Conservation (phyloP, 2,329 filamentous ascomycete species). For the Aspergillus felis region DNA sequence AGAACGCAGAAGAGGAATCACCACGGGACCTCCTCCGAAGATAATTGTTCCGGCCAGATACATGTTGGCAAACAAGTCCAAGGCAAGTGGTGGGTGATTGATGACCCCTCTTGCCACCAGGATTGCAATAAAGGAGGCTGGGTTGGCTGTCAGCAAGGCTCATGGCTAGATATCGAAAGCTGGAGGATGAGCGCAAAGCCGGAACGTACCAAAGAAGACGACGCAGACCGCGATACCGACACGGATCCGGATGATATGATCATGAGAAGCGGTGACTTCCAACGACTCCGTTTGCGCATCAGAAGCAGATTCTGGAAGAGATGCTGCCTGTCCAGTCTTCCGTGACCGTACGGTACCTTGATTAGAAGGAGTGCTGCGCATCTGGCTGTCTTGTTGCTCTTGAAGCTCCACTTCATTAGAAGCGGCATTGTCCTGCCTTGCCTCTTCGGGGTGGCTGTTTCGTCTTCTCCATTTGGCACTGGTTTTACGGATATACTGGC, state of each 20-base stretch:
- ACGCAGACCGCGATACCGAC: constrained; percentile 36
- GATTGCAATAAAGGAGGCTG: constrained; percentile 53
- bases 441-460: constrained; percentile 8
- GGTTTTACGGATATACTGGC: constrained; percentile 41
- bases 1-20: constrained; percentile 60
- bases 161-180: not conserved
- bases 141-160: not conserved
- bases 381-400: constrained; percentile 6
- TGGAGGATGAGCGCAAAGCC: not conserved
- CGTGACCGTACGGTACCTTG: constrained; percentile 6
- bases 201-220: constrained; percentile 47
- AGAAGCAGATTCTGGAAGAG: not conserved
- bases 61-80: constrained; percentile 66
- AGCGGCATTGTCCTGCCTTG: constrained; percentile 10
- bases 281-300: not conserved
- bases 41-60: constrained; percentile 70
- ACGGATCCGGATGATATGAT: constrained; percentile 35
- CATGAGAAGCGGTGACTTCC: constrained; percentile 6
- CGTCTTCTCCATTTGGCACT: constrained; percentile 17
- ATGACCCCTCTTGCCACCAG: constrained; percentile 48
- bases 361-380: not conserved
- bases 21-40: constrained; percentile 62
- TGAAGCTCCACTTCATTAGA: constrained; percentile 8
- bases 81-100: constrained; percentile 43
- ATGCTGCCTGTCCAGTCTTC: constrained; percentile 1